Evolutionary conservation across 805 yeast species (phyloP).

Genomic region (Schwanniomyces vanrijiae): DNA sequence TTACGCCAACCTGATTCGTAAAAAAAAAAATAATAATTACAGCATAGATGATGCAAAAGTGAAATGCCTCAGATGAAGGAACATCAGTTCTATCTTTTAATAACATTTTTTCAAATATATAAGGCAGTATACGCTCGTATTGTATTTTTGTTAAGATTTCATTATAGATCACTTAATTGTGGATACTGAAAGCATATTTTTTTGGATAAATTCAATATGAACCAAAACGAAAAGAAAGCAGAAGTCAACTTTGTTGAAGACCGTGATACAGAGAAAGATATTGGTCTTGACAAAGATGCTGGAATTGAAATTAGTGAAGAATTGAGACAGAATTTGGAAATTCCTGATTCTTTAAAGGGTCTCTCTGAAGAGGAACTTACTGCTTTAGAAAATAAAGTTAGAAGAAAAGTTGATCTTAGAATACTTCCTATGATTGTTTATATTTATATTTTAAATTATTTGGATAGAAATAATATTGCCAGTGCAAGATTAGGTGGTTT

Average conservation of each 20-base stretch:
- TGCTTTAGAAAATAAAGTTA: conserved; percentile 41
- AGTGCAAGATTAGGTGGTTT: conserved; percentile 54
- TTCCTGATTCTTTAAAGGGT: conserved; percentile 32
- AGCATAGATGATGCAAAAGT: background rate
- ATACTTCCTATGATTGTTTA: conserved; percentile 50
- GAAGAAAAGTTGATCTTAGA: conserved; percentile 48
- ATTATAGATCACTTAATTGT: too few species aligned
- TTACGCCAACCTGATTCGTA: background rate
- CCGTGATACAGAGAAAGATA: background rate
- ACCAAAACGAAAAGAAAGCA: background rate
- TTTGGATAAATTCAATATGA: background rate
- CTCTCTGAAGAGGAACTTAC: conserved; percentile 44
- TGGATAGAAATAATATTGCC: conserved; percentile 55
- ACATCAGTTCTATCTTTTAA: background rate
- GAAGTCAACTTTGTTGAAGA: background rate
- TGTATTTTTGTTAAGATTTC: too few species aligned
- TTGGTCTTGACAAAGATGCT: background rate
- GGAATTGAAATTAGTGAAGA: conserved; percentile 3
- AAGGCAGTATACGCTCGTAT: background rate
- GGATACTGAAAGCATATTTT: too few species aligned
- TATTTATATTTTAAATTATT: conserved; percentile 51
- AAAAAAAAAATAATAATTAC: background rate
- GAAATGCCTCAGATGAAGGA: background rate
- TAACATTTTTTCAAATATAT: background rate
- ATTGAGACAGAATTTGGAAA: conserved; percentile 4